Base-by-base conservation (phyloP, 352 stramenopile species). In the Pythium periplocum region DNA sequence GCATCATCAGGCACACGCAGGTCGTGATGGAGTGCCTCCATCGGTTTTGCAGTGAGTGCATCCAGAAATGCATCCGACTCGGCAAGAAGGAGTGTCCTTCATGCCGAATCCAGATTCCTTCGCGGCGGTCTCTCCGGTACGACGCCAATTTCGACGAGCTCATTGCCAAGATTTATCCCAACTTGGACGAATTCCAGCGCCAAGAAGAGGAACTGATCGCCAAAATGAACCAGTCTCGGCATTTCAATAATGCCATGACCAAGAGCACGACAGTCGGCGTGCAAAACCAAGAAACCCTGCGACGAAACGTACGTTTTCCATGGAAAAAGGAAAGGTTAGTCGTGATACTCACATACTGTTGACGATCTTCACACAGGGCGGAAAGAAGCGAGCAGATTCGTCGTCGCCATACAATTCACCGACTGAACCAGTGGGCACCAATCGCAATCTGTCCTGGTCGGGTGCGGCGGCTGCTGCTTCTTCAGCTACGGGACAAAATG, bases 1-100 rank as follows among this genome's bases (percentile, higher is more conserved):
- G 85, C 35, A 90, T 93, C 47, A 82, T 93, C 55, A 73, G 75
- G 51, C 73, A 87, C 48, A 91, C 87, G n/a, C 78, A 78, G 46
- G 87, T 95, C 12, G 87, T 97, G 9, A 96, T 95, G 73, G 82
- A 95, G 59, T 97, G 89, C 62, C 69, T 97, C 45, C 89, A 97
- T 62, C 80, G 89, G 40, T 97, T 97, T 62, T 97, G 89, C 51
- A 68, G 81, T 53, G 76, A 94, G 34, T 97, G 89, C 68, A 96
- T 97, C 57, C 73, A 94, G 49, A 88, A 85, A 33, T 90, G 84
- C 61, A 71, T 97, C 43, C 80, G 85, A 11, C 64, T 87, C 1
- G 85, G 73, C 61, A 94, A 89, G 58, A 88, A 87, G 41, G 86
- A 96, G 62, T 97, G 89, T 47, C 89, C 89, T 0, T 87, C 73